Percentiles rank a stretch among this genome's conserved stretches.
Evolutionary conservation across 108 stramenopile genomes (phyloP).

Genomic region (Skeletonema potamos): DNA sequence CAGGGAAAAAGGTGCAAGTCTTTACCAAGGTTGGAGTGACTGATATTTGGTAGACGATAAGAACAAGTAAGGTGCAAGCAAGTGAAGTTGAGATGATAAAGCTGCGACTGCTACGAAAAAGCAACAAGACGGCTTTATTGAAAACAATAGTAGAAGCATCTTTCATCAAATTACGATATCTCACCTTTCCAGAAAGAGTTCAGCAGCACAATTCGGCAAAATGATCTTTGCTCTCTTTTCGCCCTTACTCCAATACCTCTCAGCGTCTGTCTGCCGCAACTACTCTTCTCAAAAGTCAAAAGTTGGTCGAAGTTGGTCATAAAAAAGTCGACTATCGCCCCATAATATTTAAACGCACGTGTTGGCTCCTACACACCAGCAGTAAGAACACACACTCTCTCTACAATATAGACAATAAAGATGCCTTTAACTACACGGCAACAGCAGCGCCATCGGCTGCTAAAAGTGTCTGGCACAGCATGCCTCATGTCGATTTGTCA

Average conservation of each 20-base stretch:
- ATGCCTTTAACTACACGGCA: background rate
- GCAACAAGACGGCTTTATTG: too few relatives aligned
- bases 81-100: background rate
- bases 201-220: too few relatives aligned
- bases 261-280: too few relatives aligned
- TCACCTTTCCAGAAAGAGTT: too few relatives aligned
- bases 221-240: too few relatives aligned
- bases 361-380: background rate
- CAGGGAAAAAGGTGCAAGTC: constrained; percentile 57
- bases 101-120: too few relatives aligned
- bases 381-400: background rate
- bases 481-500: constrained; percentile 3
- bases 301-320: too few relatives aligned
- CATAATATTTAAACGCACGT: too few relatives aligned
- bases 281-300: too few relatives aligned
- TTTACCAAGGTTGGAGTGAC: constrained; percentile 34
- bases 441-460: background rate
- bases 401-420: background rate
- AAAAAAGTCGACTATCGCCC: background rate
- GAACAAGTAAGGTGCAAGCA: background rate
- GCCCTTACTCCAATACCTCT: too few relatives aligned
- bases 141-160: too few relatives aligned
- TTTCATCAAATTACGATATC: too few relatives aligned
- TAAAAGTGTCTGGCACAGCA: background rate
- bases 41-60: constrained; percentile 10